A percentile compares a stretch with the other conserved stretches of the same genome.
Evolutionary conservation across 140 eudicot species (phyloP).

Genomic region (Stevia rebaudiana): DNA sequence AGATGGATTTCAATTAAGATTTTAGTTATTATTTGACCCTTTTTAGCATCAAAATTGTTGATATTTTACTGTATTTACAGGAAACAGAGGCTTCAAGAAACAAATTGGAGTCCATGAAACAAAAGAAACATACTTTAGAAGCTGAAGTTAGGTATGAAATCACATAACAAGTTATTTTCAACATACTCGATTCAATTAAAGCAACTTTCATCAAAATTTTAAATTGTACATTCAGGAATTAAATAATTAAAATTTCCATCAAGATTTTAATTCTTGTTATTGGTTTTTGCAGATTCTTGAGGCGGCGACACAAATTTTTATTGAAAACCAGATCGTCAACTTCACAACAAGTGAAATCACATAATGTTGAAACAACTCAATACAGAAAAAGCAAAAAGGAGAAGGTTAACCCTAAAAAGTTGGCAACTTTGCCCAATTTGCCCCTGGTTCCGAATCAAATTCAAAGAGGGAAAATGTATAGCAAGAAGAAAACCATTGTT

Average conservation of each 20-base stretch:
- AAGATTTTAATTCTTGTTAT: constrained; percentile 5
- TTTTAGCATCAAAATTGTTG: neutral
- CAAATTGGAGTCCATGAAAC: constrained; percentile 47
- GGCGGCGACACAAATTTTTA: constrained; percentile 37
- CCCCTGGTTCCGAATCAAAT: constrained; percentile 33
- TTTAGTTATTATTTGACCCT: neutral
- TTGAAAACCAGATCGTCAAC: constrained; percentile 26
- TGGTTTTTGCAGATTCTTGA: constrained; percentile 49
- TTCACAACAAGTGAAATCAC: constrained; percentile 32
- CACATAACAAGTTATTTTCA: neutral
- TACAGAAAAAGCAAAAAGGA: constrained; percentile 30
- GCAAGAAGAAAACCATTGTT: constrained; percentile 30
- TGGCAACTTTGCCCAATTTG: constrained; percentile 27
- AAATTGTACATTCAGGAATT: neutral
- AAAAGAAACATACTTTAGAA: constrained; percentile 46
- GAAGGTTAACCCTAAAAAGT: constrained; percentile 23
- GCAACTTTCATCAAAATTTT: neutral
- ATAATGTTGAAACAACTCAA: constrained; percentile 27
- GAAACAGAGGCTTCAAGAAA: constrained; percentile 51
- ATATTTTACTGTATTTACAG: constrained; percentile 31
- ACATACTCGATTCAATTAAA: constrained; percentile 1
- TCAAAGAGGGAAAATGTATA: constrained; percentile 28
- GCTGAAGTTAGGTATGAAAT: constrained; percentile 81
- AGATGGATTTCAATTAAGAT: no score
- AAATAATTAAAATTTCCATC: neutral